phyloP scores from a whole-genome alignment of 1,139 yeast species.

The Candida dubliniensis region DNA sequence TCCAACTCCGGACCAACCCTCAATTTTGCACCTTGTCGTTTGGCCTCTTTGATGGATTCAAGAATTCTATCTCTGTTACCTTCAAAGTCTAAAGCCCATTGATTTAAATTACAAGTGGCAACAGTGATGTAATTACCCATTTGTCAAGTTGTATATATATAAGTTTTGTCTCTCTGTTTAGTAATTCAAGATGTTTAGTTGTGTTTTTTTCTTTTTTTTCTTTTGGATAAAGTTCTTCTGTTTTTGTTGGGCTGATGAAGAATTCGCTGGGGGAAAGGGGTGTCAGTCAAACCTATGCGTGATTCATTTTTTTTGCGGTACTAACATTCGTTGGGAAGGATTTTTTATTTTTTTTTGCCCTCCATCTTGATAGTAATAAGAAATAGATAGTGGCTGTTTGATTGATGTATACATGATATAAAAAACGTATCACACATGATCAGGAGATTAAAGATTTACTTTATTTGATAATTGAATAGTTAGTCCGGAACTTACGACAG shows the following conservation, averaged over 20 bases:
- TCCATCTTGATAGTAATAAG: too few relatives aligned
- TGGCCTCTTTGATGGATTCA: slow-evolving; percentile 76
- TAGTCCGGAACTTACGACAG: neutral
- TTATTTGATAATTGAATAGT: neutral
- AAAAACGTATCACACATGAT: too few relatives aligned
- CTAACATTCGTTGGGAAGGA: neutral
- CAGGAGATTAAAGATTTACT: too few relatives aligned
- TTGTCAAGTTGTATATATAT: neutral
- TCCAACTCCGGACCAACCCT: slow-evolving; percentile 98
- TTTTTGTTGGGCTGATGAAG: too few relatives aligned
- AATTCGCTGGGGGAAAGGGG: neutral
- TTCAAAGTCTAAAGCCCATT: slow-evolving; percentile 98
- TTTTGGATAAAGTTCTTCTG: too few relatives aligned
- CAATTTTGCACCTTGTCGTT: slow-evolving; percentile 69
- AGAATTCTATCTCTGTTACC: slow-evolving; percentile 92
- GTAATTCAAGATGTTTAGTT: neutral
- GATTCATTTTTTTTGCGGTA: too few relatives aligned
- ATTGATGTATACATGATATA: too few relatives aligned
- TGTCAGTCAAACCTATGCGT: neutral
- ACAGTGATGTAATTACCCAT: slow-evolving; percentile 61
- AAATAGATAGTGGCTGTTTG: too few relatives aligned
- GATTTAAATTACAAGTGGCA: slow-evolving; percentile 77
- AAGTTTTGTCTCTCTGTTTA: neutral
- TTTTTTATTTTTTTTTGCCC: too few relatives aligned
- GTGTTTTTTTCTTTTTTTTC: neutral